These are phyloP conservation scores for Coprinellus aureogranulatus DNA, from an alignment of 768 basidiomycete genomes.

Conservation along the genomic window DNA sequence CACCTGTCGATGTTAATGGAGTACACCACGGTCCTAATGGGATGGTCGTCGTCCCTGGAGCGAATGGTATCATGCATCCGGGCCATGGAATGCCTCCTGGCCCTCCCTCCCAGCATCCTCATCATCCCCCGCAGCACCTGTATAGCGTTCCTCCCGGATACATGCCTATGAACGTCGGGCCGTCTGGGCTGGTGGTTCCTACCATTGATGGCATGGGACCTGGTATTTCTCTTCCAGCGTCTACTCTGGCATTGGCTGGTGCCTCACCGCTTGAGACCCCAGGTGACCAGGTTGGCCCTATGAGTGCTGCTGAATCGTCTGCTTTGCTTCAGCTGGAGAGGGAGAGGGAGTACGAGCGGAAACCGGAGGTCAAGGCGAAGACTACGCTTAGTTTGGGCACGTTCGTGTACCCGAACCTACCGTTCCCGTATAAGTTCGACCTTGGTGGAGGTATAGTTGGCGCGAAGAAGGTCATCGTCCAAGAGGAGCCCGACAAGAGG, in stretches of 20 bases:
- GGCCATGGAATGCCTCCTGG: background rate
- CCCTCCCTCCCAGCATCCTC: background rate
- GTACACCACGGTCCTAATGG: background rate
- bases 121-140: slow-evolving; percentile 7
- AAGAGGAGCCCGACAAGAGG: slow-evolving; percentile 13
- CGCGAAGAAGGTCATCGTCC: slow-evolving; percentile 11
- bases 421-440: slow-evolving; percentile 57
- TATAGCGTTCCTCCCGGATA: slow-evolving; percentile 5
- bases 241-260: background rate
- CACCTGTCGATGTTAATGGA: background rate
- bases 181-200: no score
- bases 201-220: background rate
- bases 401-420: slow-evolving; percentile 54
- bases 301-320: background rate
- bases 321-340: background rate
- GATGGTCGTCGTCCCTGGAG: background rate
- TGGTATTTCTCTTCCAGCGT: background rate
- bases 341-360: slow-evolving; percentile 1
- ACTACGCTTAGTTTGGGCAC: slow-evolving; percentile 49
- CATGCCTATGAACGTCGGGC: background rate
- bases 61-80: background rate
- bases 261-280: slow-evolving; percentile 10
- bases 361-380: slow-evolving; percentile 20
- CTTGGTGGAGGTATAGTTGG: slow-evolving; percentile 26
- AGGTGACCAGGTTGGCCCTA: slow-evolving; percentile 1